Evolutionary conservation across 2,329 filamentous ascomycete species (phyloP).

Genomic region (Gremmenia infestans): DNA sequence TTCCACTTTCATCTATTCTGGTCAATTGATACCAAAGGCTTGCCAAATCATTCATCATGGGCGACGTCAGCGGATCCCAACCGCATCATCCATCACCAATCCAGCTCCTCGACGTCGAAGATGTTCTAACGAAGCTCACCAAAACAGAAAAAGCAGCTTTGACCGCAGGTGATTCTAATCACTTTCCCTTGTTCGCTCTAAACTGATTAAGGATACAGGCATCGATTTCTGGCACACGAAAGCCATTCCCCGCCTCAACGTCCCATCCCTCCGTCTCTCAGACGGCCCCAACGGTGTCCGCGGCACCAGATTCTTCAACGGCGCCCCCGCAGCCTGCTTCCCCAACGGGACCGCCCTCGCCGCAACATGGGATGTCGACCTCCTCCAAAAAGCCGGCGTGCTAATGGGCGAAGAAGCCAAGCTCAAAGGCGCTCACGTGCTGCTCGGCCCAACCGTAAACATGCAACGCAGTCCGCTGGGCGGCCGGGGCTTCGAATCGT

Average conservation of each 20-base stretch:
- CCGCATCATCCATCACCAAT: neutral
- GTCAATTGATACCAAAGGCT: no score
- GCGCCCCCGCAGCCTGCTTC: slow-evolving; percentile 39
- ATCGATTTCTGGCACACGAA: slow-evolving; percentile 29
- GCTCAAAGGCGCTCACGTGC: slow-evolving; percentile 64
- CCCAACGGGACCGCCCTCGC: slow-evolving; percentile 42
- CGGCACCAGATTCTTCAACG: slow-evolving; percentile 28
- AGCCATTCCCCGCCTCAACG: slow-evolving; percentile 19
- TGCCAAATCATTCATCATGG: no score
- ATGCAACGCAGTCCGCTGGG: slow-evolving; percentile 42
- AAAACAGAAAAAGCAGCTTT: slow-evolving; percentile 47
- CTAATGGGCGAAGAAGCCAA: slow-evolving; percentile 62
- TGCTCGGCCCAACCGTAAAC: slow-evolving; percentile 60
- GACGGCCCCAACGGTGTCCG: slow-evolving; percentile 31
- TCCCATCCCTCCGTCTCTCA: slow-evolving; percentile 28
- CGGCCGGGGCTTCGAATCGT: slow-evolving; percentile 44
- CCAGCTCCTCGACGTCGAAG: slow-evolving; percentile 8
- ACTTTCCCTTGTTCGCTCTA: no score
- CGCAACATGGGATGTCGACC: slow-evolving; percentile 60
- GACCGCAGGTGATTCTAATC: slow-evolving; percentile 36
- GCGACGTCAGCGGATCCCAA: no score
- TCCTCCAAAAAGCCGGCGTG: slow-evolving; percentile 56
- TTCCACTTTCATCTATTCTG: no score
- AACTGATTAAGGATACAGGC: slow-evolving; percentile 3
- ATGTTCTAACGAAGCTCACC: slow-evolving; percentile 46